phyloP scores from a whole-genome alignment of 352 stramenopile genomes.

The Phytophthora europaea region DNA sequence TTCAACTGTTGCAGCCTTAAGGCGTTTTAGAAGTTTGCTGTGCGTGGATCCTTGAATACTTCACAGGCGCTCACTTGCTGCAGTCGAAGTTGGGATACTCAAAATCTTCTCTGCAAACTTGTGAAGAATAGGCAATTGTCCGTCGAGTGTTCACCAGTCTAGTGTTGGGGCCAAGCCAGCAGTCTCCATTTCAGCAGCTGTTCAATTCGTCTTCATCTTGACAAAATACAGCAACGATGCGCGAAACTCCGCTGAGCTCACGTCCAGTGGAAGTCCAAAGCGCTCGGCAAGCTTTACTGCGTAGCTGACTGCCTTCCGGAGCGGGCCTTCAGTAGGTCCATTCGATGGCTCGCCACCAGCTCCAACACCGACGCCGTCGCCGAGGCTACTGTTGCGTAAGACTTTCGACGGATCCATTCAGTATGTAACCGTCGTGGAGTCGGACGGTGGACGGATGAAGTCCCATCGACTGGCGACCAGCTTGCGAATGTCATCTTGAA shows the following conservation, averaged over 20 bases:
- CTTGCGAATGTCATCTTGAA: no score
- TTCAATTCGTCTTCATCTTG: constrained; percentile 1
- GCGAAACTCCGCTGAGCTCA: neutral
- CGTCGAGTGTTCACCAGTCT: neutral
- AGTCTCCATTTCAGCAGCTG: neutral
- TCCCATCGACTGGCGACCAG: no score
- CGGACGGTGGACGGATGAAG: no score
- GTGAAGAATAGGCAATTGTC: neutral
- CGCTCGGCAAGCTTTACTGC: constrained; percentile 3
- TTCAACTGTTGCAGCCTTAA: neutral
- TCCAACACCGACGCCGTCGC: no score
- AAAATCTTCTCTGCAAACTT: constrained; percentile 7
- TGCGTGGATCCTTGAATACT: constrained; percentile 11
- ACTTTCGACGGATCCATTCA: no score
- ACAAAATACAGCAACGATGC: neutral
- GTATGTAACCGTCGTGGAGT: no score
- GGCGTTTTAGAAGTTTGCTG: constrained; percentile 10
- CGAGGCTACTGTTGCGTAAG: no score
- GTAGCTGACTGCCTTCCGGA: neutral
- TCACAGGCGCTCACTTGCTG: constrained; percentile 12
- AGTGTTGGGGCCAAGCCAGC: neutral
- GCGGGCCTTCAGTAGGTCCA: no score
- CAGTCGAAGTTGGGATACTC: constrained; percentile 3
- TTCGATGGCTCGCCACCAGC: no score
- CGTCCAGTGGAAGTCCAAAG: neutral